A percentile compares a stretch with the other conserved stretches of the same genome.
phyloP scores from a whole-genome alignment of 2,329 filamentous ascomycete species.

The Fusarium piperis region DNA sequence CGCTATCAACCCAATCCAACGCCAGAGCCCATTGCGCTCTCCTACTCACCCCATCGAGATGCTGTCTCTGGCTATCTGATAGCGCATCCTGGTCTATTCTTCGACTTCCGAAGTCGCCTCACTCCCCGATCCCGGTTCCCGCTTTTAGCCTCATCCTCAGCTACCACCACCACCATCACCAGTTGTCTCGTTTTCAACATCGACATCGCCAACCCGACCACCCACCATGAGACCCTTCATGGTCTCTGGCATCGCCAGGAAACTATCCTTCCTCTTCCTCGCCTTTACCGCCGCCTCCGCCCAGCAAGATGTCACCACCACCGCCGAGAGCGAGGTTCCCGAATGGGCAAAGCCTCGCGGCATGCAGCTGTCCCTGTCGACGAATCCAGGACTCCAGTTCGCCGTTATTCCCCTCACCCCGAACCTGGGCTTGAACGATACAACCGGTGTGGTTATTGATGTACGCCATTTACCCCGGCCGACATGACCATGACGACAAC shows the following conservation, averaged over 20 bases:
- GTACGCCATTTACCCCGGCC: constrained; percentile 44
- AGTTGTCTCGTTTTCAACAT: not conserved
- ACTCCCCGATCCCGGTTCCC: constrained; percentile 8
- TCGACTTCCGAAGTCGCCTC: constrained; percentile 22
- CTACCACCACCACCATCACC: not conserved
- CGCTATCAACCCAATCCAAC: not conserved
- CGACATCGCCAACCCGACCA: not conserved
- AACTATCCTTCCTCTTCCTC: constrained; percentile 25
- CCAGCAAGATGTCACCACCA: constrained; percentile 48
- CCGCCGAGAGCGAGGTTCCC: constrained; percentile 48
- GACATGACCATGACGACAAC: not conserved
- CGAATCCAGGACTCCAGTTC: constrained; percentile 48
- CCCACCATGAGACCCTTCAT: constrained; percentile 22
- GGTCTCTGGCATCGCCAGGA: constrained; percentile 12
- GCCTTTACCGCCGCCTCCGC: constrained; percentile 45
- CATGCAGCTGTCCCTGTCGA: constrained; percentile 54
- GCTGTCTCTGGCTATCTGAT: constrained; percentile 28
- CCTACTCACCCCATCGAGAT: constrained; percentile 24
- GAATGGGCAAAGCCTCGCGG: constrained; percentile 51
- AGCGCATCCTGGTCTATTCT: constrained; percentile 28
- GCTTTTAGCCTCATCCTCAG: constrained; percentile 3
- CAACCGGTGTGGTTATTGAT: constrained; percentile 43
- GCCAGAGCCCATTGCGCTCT: not conserved
- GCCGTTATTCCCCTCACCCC: constrained; percentile 57
- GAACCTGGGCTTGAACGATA: constrained; percentile 54